These are phyloP conservation scores for Eutypella sp. DNA, from an alignment of 2,329 filamentous ascomycete species.

Conservation along the genomic window DNA sequence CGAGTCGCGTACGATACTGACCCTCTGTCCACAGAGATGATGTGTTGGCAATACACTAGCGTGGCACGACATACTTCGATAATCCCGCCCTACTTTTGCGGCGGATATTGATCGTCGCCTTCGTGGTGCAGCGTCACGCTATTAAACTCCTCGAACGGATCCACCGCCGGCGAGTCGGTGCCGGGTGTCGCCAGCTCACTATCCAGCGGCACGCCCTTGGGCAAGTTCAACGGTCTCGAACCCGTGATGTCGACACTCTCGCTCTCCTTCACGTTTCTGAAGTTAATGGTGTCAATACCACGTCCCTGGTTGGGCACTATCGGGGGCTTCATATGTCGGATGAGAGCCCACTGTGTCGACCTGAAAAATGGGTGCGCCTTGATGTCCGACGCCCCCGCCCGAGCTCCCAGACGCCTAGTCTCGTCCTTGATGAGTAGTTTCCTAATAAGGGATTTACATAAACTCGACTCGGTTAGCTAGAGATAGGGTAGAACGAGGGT, in stretches of 20 bases:
- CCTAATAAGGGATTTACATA: slow-evolving; percentile 93
- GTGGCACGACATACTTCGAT: too few species aligned
- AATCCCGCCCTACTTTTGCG: too few species aligned
- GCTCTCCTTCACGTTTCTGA: slow-evolving; percentile 96
- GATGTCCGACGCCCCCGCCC: slow-evolving; percentile 93
- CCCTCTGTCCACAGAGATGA: too few species aligned
- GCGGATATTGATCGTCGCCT: slow-evolving; percentile 76
- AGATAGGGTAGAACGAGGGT: slow-evolving; percentile 8
- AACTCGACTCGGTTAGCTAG: slow-evolving; percentile 41
- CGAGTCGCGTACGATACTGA: too few species aligned
- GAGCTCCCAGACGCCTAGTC: slow-evolving; percentile 83
- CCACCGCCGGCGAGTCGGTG: slow-evolving; percentile 60
- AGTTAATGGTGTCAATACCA: slow-evolving; percentile 91
- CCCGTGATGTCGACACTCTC: slow-evolving; percentile 83
- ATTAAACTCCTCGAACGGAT: slow-evolving; percentile 99
- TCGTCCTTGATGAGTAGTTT: slow-evolving; percentile 98
- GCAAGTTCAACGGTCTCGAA: slow-evolving; percentile 44
- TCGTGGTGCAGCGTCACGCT: slow-evolving; percentile 96
- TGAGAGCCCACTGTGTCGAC: slow-evolving; percentile 91
- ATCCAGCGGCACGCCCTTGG: slow-evolving; percentile 80
- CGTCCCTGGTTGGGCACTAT: slow-evolving; percentile 90
- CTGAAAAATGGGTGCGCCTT: slow-evolving; percentile 96
- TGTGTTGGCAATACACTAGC: too few species aligned
- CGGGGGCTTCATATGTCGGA: slow-evolving; percentile 95
- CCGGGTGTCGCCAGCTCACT: slow-evolving; percentile 81